Base-by-base conservation (phyloP, 441 rosid species). In the Gossypium aridum region DNA sequence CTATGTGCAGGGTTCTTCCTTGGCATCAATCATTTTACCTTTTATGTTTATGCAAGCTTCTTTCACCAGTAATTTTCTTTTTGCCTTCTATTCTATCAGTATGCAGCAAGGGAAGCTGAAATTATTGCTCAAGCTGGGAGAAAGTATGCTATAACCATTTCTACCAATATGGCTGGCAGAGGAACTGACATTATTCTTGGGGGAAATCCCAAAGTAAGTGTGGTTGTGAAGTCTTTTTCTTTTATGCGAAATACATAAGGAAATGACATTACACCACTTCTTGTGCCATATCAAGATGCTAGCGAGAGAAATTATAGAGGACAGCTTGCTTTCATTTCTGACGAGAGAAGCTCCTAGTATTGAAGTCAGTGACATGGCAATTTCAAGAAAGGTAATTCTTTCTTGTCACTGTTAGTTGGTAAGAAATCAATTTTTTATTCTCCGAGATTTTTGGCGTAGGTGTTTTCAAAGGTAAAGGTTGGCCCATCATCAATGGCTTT, bases 91-190 rank as follows among this genome's bases (percentile, higher is more conserved):
- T 64, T 76, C 72, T 13, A 70, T 86, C 79, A 94, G 99, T 90
- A 92, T 87, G 99, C 98, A 64, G 97, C 96, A 75, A 92, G 93
- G 82, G 99, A 94, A 82, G 99, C 98, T 61, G 96, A 94, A 80
- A 87, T 83, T 78, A 84, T 94, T 83, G 98, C 97, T 71, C 99
- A 94, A 81, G 99, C 99, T 60, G 99, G 99, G 76, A 55, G 94
- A 80, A 91, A 92, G 81, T 84, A 86, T 86, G 96, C 99, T 78
- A 91, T 94, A 78, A 94, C 99, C 72, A 88, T 95, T 79, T 91
- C 99, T 69, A 95, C 99, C 76, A 95, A 95, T 81, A 92, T 95
- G 99, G 98, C 99, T 80, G 99, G 99, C 76, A 90, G 99, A 80
- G 99, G 99, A 74, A 95, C 99, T 45, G 98, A 95, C 76, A 92